Evolutionary conservation across 768 basidiomycete species (phyloP), one percentile per base, ranked within the genome.

Genomic region (Suillus plorans): DNA sequence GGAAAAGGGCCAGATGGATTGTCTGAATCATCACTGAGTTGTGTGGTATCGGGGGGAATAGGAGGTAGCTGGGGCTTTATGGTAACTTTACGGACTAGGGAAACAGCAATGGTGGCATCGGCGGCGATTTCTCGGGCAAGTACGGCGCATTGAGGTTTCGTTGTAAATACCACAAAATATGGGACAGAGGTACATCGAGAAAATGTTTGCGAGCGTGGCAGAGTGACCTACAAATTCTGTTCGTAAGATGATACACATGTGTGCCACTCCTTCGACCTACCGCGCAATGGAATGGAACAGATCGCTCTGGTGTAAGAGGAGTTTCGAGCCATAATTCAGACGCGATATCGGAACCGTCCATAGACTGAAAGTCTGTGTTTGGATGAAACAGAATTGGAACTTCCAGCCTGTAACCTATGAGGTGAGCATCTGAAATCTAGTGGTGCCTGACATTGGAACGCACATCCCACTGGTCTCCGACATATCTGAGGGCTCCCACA

Each of bases 111-210:
- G 14, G 88, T 89, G 7, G 90, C 87, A 71, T 91, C 89, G 5
- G 87, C 70, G 9, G 89, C 86, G 42, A 91, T 89, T 70, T 91
- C 89, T 64, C 81, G 82, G 10, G 86, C 82, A 39, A 91, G 76
- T 13, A 75, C 67, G 2, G 80, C 74, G 20, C 86, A 88, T 47
- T 85, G 80, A 20, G 87, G 84, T 9, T 76, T 84, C 37, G 90
- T 90, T 12, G 85, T 84, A 75, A 91, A 91, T 36, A 91, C 87
- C 60, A 90, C 88, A 69, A 86, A 91, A 70, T 86, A 91, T 14
- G 89, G 85, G 66, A 92, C 83, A n/a, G 82, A 83, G 20, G 81
- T 81, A 31, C 81, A 73, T 36, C 90, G 88, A 68, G 85, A 80
- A 76, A 90, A 90, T 5, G 82, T 83, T 14, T 85, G 79, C 18